Evolutionary conservation across 805 yeast genomes (phyloP).

Genomic region (Candida verbasci): DNA sequence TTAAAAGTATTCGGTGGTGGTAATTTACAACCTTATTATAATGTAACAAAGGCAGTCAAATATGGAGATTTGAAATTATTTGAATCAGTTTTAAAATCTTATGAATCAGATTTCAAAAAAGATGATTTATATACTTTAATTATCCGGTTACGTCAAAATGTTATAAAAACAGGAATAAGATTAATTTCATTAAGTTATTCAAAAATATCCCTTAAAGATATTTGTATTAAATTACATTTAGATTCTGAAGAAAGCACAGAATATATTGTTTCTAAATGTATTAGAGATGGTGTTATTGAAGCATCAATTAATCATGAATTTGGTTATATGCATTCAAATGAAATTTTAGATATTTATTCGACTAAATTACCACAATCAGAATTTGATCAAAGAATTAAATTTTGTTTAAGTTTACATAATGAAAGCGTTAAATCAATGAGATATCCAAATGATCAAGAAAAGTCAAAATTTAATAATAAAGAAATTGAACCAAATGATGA

Average conservation of each 20-base stretch:
- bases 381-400: slow-evolving; percentile 89
- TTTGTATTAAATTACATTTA: slow-evolving; percentile 84
- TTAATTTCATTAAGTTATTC: slow-evolving; percentile 88
- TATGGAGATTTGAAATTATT: slow-evolving; percentile 84
- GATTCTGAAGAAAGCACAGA: slow-evolving; percentile 96
- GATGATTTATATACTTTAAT: slow-evolving; percentile 86
- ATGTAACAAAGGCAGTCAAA: slow-evolving; percentile 86
- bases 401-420: slow-evolving; percentile 84
- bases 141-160: slow-evolving; percentile 89
- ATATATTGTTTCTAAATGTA: slow-evolving; percentile 93
- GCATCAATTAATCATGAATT: slow-evolving; percentile 87
- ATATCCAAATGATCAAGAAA: slow-evolving; percentile 55
- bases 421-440: slow-evolving; percentile 95
- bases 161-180: slow-evolving; percentile 95
- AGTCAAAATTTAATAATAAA: slow-evolving; percentile 21
- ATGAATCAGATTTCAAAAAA: slow-evolving; percentile 55
- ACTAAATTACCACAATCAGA: slow-evolving; percentile 82
- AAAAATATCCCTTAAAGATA: slow-evolving; percentile 85
- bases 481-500: slow-evolving; percentile 36
- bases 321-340: slow-evolving; percentile 89
- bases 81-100: slow-evolving; percentile 61
- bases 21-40: slow-evolving; percentile 75
- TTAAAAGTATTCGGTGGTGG: slow-evolving; percentile 62
- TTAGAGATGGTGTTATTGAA: slow-evolving; percentile 95
- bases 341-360: slow-evolving; percentile 79